These are phyloP conservation scores for Lepidopterella palustris DNA, from an alignment of 495 filamentous ascomycete species.

Conservation along the genomic window DNA sequence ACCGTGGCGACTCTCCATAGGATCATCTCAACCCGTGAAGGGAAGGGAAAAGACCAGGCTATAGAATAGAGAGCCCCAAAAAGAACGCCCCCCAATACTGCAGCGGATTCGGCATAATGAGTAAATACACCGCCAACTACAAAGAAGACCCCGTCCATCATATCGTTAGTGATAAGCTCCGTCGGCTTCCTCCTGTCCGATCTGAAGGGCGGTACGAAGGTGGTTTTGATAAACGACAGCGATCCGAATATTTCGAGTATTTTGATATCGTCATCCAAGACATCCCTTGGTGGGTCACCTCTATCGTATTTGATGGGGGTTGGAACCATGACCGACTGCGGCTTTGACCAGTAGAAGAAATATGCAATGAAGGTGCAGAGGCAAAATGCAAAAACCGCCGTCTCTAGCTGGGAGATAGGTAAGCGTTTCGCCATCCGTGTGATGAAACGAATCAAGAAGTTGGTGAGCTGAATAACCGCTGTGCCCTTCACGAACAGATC, in stretches of 20 bases:
- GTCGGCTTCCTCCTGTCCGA: no score
- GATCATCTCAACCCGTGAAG: background rate
- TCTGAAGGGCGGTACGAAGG: no score
- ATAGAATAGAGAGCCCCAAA: background rate
- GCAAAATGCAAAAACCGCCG: background rate
- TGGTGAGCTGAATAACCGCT: background rate
- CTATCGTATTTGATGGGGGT: background rate
- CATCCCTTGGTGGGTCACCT: no score
- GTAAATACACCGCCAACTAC: no score
- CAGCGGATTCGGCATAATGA: no score
- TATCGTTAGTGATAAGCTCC: no score
- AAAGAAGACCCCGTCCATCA: no score
- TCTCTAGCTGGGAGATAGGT: background rate
- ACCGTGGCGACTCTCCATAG: background rate
- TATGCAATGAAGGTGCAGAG: background rate
- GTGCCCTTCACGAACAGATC: background rate
- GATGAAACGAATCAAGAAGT: background rate
- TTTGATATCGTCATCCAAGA: no score
- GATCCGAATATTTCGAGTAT: no score
- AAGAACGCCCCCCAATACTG: no score
- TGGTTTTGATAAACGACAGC: no score
- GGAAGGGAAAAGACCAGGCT: constrained; percentile 1
- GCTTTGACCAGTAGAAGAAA: background rate
- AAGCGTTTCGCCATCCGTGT: background rate
- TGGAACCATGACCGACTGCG: background rate